A percentile compares a stretch with the other conserved stretches of the same genome.
phyloP scores from a whole-genome alignment of 2,329 filamentous ascomycete species.

The Coniochaeta sp. region DNA sequence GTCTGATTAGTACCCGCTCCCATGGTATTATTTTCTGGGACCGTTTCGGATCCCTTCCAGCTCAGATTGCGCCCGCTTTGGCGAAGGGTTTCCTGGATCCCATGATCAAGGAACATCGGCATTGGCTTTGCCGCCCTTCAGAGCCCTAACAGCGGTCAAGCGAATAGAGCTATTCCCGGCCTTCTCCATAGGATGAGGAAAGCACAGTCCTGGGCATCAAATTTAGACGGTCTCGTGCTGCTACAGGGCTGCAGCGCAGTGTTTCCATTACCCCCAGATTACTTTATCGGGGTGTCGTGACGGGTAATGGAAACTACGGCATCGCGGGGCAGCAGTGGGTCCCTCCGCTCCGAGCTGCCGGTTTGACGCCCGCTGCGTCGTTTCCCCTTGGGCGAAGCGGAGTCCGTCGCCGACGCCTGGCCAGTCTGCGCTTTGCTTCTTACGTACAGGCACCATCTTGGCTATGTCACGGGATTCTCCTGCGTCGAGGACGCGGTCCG shows the following conservation, averaged over 20 bases:
- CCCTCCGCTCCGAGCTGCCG: constrained; percentile 2
- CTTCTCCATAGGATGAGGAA: not conserved
- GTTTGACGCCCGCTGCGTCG: not conserved
- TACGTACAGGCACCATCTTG: constrained; percentile 1
- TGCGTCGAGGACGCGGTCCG: not conserved
- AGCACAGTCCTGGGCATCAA: not conserved
- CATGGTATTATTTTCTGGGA: no score
- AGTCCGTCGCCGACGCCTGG: not conserved
- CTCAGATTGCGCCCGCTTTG: not conserved
- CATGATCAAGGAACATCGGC: not conserved
- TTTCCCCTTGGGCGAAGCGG: constrained; percentile 1
- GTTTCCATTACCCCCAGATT: constrained; percentile 5
- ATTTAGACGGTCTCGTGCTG: constrained; percentile 1
- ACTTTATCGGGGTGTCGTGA: not conserved
- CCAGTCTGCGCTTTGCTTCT: not conserved
- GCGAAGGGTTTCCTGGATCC: not conserved
- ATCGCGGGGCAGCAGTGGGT: not conserved
- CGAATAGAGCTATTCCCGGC: not conserved
- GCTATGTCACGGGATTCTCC: not conserved
- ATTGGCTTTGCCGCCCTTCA: not conserved
- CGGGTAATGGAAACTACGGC: constrained; percentile 2
- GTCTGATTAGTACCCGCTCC: no score
- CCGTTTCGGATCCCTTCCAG: not conserved
- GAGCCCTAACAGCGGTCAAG: not conserved
- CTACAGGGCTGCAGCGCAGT: not conserved